These are phyloP conservation scores for Yarrowia deformans DNA, from an alignment of 805 yeast genomes.

Conservation along the genomic window DNA sequence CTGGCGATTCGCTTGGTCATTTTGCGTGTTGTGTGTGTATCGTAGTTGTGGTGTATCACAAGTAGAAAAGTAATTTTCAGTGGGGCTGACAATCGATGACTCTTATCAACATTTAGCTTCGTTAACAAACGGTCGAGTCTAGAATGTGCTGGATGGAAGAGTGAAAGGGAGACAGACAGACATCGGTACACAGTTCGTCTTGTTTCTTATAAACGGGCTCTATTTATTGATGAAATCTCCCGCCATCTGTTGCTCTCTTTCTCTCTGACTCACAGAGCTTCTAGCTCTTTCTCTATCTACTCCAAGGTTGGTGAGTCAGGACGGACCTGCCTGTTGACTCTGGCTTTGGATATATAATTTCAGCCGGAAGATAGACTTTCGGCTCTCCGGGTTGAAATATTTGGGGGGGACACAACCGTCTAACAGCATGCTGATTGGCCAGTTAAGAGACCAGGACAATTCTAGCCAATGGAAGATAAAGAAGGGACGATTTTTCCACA, in stretches of 20 bases:
- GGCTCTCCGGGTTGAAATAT: background rate
- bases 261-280: background rate
- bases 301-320: conserved; percentile 29
- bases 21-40: conserved; percentile 41
- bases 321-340: no score
- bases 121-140: conserved; percentile 31
- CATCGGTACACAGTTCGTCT: background rate
- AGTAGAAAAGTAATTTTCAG: conserved; percentile 27
- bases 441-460: no score
- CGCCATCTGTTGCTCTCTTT: background rate
- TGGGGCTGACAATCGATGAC: conserved; percentile 39
- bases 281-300: background rate
- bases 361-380: conserved; percentile 9
- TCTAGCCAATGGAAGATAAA: background rate
- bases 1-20: conserved; percentile 53
- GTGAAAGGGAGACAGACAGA: background rate
- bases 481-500: background rate
- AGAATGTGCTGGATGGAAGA: conserved; percentile 6
- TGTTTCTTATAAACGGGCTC: background rate
- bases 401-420: no score
- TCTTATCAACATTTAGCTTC: conserved; percentile 39
- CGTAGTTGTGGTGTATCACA: background rate
- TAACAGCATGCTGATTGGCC: background rate
- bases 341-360: conserved; percentile 13
- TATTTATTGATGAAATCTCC: background rate